Percentiles rank a stretch among this genome's conserved stretches.
These are phyloP conservation scores for Casuarina cunninghamiana DNA, from an alignment of 306 rosid genomes.

Conservation along the genomic window DNA sequence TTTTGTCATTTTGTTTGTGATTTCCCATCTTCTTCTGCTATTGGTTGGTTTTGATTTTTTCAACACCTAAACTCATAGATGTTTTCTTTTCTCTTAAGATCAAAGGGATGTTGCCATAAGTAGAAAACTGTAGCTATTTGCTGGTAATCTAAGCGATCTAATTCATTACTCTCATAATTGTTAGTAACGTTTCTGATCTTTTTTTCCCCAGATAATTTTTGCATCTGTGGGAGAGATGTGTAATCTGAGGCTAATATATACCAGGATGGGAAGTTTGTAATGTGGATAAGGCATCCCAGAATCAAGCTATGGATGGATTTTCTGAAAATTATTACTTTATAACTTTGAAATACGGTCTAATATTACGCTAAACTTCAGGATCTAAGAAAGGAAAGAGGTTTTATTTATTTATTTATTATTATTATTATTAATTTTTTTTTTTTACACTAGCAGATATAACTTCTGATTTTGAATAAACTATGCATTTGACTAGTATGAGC, in stretches of 20 bases:
- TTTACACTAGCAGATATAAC: neutral
- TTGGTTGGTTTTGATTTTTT: constrained; percentile 12
- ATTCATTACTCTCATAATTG: neutral
- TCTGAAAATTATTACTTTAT: neutral
- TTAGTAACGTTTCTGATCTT: neutral
- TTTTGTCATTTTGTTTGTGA: neutral
- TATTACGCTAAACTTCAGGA: neutral
- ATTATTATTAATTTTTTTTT: neutral
- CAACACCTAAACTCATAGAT: neutral
- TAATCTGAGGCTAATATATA: neutral
- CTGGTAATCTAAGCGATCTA: neutral
- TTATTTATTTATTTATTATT: no score
- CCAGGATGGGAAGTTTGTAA: neutral
- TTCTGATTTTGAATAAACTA: neutral
- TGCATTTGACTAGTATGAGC: neutral
- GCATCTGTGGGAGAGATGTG: neutral
- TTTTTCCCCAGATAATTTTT: neutral
- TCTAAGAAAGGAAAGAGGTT: neutral
- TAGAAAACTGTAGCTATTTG: constrained; percentile 8
- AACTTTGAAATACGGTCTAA: neutral
- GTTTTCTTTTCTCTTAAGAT: neutral
- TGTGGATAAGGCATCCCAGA: neutral
- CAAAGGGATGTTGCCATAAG: neutral
- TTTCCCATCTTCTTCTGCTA: neutral
- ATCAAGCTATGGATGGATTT: neutral